Evolutionary conservation across 495 filamentous ascomycete genomes (phyloP).

Genomic region (Oidiodendron maius): DNA sequence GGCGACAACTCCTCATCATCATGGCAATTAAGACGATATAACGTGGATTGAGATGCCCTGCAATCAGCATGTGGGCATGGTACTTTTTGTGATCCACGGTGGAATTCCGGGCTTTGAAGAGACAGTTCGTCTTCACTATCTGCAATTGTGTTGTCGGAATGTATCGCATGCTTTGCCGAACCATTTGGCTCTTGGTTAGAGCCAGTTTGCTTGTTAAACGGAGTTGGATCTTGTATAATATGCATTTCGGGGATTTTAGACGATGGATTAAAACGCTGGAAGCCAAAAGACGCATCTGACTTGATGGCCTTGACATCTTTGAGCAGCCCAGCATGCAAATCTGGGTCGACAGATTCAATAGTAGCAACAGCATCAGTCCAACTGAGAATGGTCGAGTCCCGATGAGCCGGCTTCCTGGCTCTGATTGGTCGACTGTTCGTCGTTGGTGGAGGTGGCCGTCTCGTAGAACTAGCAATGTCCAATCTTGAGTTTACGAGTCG

Average conservation of each 20-base stretch:
- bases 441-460: background rate
- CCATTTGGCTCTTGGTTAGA: background rate
- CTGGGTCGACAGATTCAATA: conserved; percentile 18
- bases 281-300: background rate
- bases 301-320: conserved; percentile 9
- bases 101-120: background rate
- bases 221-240: background rate
- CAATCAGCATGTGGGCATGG: conserved; percentile 22
- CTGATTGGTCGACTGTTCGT: conserved; percentile 4
- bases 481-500: background rate
- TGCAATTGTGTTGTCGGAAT: background rate
- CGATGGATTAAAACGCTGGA: background rate
- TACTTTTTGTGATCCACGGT: conserved; percentile 1
- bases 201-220: background rate
- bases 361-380: conserved; percentile 21
- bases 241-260: background rate
- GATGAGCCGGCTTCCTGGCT: conserved; percentile 18
- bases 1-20: conserved; percentile 17
- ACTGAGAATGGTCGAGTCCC: conserved; percentile 19
- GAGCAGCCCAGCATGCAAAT: conserved; percentile 15
- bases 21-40: conserved; percentile 14
- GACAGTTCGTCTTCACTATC: background rate
- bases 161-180: background rate
- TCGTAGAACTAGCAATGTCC: background rate
- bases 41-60: background rate